Base-by-base conservation (phyloP, 2,329 filamentous ascomycete species). In the Colletotrichum spinosum region DNA sequence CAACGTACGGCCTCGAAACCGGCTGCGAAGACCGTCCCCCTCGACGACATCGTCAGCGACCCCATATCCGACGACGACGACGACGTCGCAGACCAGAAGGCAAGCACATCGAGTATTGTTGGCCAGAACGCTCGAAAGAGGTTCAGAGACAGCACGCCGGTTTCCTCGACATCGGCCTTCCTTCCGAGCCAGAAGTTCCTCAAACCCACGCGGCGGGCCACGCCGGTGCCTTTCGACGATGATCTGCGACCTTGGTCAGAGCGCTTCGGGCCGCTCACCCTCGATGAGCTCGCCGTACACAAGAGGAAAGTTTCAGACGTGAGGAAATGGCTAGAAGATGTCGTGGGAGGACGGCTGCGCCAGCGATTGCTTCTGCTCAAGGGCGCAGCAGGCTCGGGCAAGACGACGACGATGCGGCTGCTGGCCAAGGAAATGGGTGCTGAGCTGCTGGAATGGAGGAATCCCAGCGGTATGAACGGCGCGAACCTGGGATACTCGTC, bases 221-320 rank as follows among this genome's bases (percentile, higher is more conserved):
- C 73, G 34, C 75, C 75, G 12, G 70, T 71, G 8, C 68, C 69
- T 4, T 45, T 72, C 7, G 80, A 83, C 53, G 83, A 87, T 41
- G 90, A 93, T 69, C 78, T 83, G 53, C 86, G 91, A 56, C 94
- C 95, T 3, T 98, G 95, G 95, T 92, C 92, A 13, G 94, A 97
- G 70, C 88, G 90, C 70, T 98, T 93, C 76, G 90, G 87, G 2
- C 95, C 95, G 0, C 72, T 76, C 3, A 91, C 86, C 70, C 76
- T 97, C 11, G 89, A 94, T 13, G 95, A 98, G 78, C 82, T 99
- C 50, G 95, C 92, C 0, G 95, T 99, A 15, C 94, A 99, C 77
- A 97, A 97, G 81, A 96, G 88, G 72, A 99, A 99, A 77, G 92
- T 98, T 6, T 80, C 88, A 2, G 94, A 98, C 78, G 94, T 98